A percentile compares a stretch with the other conserved stretches of the same genome.
phyloP scores from a whole-genome alignment of 805 yeast species.

The Wickerhamomyces hampshirensis region DNA sequence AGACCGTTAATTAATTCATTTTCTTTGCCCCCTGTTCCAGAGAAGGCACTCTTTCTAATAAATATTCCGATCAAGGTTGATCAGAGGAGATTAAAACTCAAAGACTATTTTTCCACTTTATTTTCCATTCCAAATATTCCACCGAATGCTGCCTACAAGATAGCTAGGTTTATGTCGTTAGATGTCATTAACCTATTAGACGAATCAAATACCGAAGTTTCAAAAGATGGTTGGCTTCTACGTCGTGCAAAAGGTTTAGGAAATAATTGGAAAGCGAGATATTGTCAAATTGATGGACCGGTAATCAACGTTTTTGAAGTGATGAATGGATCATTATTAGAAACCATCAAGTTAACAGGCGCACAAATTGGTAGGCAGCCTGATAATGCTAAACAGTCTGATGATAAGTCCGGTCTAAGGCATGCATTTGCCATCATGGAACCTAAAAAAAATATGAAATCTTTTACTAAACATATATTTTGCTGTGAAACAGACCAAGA shows the following conservation, averaged over 20 bases:
- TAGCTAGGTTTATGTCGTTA: constrained; percentile 63
- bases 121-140: constrained; percentile 57
- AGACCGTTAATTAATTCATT: constrained; percentile 45
- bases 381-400: constrained; percentile 21
- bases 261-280: constrained; percentile 61
- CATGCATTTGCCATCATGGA: constrained; percentile 59
- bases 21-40: constrained; percentile 59
- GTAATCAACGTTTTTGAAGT: constrained; percentile 50
- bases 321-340: constrained; percentile 51
- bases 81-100: constrained; percentile 47
- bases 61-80: constrained; percentile 66
- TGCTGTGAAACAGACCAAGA: constrained; percentile 80
- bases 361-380: constrained; percentile 54
- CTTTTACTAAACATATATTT: constrained; percentile 52
- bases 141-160: constrained; percentile 40
- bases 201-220: constrained; percentile 44
- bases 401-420: constrained; percentile 33
- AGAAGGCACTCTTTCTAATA: constrained; percentile 48
- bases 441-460: constrained; percentile 28
- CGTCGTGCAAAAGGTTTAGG: constrained; percentile 64
- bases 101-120: constrained; percentile 54
- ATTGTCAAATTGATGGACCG: constrained; percentile 63
- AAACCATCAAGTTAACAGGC: constrained; percentile 43
- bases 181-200: constrained; percentile 60
- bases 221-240: constrained; percentile 60